Conservation (phyloP, 2,329 filamentous ascomycete species). For the Penicillium decumbens region DNA sequence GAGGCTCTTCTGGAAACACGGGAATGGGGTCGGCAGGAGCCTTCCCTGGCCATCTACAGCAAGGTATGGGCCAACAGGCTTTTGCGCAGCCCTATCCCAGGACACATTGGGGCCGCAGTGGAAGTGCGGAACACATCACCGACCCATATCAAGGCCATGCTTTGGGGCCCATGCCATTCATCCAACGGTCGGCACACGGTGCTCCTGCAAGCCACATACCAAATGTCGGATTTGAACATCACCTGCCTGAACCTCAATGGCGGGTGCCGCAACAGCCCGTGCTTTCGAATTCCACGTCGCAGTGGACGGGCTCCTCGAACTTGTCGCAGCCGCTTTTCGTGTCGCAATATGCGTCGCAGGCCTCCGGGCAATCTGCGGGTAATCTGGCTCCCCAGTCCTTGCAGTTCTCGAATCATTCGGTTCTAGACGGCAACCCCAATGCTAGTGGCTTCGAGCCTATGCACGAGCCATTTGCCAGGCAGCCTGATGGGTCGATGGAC, state of each 20-base stretch:
- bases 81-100: background rate
- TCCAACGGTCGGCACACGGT: background rate
- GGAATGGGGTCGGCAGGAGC: background rate
- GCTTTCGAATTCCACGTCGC: background rate
- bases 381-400: slow-evolving; percentile 2
- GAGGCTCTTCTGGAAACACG: background rate
- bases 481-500: background rate
- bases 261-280: slow-evolving; percentile 4
- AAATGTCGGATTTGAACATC: background rate
- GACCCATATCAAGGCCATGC: background rate
- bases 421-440: background rate
- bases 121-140: background rate
- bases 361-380: background rate
- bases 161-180: background rate
- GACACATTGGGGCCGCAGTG: background rate
- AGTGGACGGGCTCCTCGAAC: slow-evolving; percentile 1
- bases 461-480: background rate
- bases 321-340: slow-evolving; percentile 5
- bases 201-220: background rate
- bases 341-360: slow-evolving; percentile 6
- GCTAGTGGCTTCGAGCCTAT: background rate
- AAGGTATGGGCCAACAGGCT: background rate
- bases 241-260: slow-evolving; percentile 15
- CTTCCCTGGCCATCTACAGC: background rate
- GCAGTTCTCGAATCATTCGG: slow-evolving; percentile 1